phyloP scores from a whole-genome alignment of 257 asterid genomes.

The Striga asiatica region DNA sequence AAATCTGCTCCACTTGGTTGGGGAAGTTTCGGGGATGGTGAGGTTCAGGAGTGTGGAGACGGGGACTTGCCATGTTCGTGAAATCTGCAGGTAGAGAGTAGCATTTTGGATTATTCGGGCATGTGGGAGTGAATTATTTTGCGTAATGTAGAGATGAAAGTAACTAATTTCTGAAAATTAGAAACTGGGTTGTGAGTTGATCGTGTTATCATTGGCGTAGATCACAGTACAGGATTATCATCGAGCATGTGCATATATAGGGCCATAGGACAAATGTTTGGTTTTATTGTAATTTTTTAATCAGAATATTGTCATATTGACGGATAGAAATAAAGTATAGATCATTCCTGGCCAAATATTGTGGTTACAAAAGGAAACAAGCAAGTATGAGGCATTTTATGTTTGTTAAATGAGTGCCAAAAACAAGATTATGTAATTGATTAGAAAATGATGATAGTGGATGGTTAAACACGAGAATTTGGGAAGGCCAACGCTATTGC shows the following conservation, averaged over 20 bases:
- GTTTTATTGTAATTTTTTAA: no score
- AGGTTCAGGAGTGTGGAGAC: slow-evolving; percentile 67
- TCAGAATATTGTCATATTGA: neutral
- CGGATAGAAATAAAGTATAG: neutral
- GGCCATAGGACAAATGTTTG: no score
- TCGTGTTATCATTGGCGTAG: no score
- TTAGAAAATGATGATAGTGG: no score
- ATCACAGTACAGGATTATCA: no score
- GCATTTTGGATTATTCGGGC: neutral
- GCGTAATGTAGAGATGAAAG: neutral
- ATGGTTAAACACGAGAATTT: no score
- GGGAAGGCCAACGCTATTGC: no score
- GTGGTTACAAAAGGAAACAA: no score
- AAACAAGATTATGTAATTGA: no score
- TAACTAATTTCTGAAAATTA: neutral
- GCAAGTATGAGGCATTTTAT: no score
- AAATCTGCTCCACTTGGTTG: slow-evolving; percentile 75
- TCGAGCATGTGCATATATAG: no score
- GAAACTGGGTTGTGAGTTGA: slow-evolving; percentile 7
- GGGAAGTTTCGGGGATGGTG: slow-evolving; percentile 73
- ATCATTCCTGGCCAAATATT: neutral
- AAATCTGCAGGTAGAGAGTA: slow-evolving; percentile 39
- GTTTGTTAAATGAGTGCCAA: no score
- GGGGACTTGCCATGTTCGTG: slow-evolving; percentile 70
- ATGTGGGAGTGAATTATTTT: neutral